Evolutionary conservation across 768 basidiomycete genomes (phyloP).

Genomic region (Suillus subalutaceus): DNA sequence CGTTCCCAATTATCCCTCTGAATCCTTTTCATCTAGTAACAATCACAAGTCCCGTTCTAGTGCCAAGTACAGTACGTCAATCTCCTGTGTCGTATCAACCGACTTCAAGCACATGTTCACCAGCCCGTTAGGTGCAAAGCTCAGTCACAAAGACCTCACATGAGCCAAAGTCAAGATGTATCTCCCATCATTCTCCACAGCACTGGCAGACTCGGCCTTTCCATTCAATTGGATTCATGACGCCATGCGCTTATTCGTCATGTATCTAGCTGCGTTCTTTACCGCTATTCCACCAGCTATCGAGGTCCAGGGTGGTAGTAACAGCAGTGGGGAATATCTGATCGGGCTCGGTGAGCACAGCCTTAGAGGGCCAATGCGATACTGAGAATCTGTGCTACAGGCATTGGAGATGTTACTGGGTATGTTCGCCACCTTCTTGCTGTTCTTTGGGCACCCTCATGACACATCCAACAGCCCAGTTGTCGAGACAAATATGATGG

Average conservation of each 20-base stretch:
- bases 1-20: neutral
- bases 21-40: neutral
- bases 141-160: neutral
- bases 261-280: constrained; percentile 49
- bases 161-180: constrained; percentile 18
- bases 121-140: neutral
- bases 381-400: constrained; percentile 33
- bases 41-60: neutral
- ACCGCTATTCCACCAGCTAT: constrained; percentile 33
- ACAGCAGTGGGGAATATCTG: constrained; percentile 20
- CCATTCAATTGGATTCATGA: constrained; percentile 32
- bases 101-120: neutral
- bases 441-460: neutral
- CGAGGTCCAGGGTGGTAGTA: constrained; percentile 16
- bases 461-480: constrained; percentile 51
- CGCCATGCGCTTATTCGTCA: constrained; percentile 41
- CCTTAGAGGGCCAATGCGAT: neutral
- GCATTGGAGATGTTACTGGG: constrained; percentile 79
- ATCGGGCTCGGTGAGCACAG: constrained; percentile 24
- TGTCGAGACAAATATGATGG: constrained; percentile 87
- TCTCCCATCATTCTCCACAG: constrained; percentile 22
- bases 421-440: constrained; percentile 27
- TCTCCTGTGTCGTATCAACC: neutral
- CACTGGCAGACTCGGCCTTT: constrained; percentile 21
- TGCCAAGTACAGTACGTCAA: neutral